These are phyloP conservation scores for Trichopus zeylanicus DNA, from an alignment of 116 monocot genomes.

Conservation along the genomic window DNA sequence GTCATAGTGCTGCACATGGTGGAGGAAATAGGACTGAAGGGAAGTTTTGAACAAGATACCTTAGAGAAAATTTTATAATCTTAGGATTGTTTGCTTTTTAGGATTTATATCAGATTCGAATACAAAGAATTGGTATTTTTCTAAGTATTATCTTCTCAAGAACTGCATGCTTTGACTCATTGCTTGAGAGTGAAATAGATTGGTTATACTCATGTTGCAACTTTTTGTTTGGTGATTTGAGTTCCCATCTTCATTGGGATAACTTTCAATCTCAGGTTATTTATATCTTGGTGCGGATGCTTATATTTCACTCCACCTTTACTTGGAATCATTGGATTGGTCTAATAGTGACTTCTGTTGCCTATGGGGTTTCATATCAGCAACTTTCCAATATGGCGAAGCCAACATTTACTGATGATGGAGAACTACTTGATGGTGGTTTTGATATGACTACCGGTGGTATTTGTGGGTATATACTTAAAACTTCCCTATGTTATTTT, in stretches of 20 bases:
- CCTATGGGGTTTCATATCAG: slow-evolving; percentile 63
- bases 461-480: slow-evolving; percentile 62
- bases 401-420: slow-evolving; percentile 63
- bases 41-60: too few relatives aligned
- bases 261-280: slow-evolving; percentile 38
- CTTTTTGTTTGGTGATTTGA: neutral
- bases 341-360: slow-evolving; percentile 63
- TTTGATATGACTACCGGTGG: slow-evolving; percentile 81
- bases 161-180: too few relatives aligned
- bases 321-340: slow-evolving; percentile 98
- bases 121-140: too few relatives aligned
- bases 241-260: neutral
- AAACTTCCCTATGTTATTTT: slow-evolving; percentile 2
- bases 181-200: too few relatives aligned
- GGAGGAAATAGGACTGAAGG: too few relatives aligned
- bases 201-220: too few relatives aligned
- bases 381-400: slow-evolving; percentile 92
- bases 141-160: too few relatives aligned
- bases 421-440: slow-evolving; percentile 87
- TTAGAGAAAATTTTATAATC: too few relatives aligned
- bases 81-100: too few relatives aligned
- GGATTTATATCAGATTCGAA: too few relatives aligned
- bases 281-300: slow-evolving; percentile 67
- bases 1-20: too few relatives aligned
- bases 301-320: slow-evolving; percentile 66